Conservation (phyloP, 768 basidiomycete genomes). For the Suillus clintonianus region DNA sequence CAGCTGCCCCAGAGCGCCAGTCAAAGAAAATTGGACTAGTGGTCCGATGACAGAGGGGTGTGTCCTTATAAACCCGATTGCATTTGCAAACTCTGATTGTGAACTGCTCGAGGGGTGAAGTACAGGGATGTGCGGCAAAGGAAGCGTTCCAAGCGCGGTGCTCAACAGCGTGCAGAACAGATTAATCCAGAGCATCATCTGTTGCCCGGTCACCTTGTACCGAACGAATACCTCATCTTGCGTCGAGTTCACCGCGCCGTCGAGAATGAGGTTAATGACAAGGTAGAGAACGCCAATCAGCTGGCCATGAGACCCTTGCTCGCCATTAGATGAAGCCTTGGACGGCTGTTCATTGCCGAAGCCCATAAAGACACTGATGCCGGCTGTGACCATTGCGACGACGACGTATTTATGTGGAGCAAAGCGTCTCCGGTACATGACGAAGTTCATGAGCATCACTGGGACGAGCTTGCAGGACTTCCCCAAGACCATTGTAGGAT, state of each 20-base stretch:
- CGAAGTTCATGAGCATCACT: constrained; percentile 95
- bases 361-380: constrained; percentile 94
- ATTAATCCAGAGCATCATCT: constrained; percentile 99
- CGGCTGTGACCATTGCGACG: constrained; percentile 86
- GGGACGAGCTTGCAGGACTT: constrained; percentile 99
- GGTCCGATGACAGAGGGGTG: constrained; percentile 79
- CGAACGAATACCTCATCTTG: constrained; percentile 94
- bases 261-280: constrained; percentile 84
- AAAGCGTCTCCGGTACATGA: constrained; percentile 91
- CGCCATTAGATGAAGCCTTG: constrained; percentile 38
- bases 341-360: constrained; percentile 62
- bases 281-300: constrained; percentile 76
- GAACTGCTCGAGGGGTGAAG: constrained; percentile 67
- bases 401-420: constrained; percentile 95
- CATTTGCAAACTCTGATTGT: constrained; percentile 63
- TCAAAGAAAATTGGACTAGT: constrained; percentile 81
- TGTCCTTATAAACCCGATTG: constrained; percentile 68
- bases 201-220: constrained; percentile 80
- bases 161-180: constrained; percentile 79
- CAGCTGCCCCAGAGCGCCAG: constrained; percentile 92
- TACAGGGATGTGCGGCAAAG: constrained; percentile 80
- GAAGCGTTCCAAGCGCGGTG: constrained; percentile 67
- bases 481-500: constrained; percentile 98
- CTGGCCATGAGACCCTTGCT: constrained; percentile 51
- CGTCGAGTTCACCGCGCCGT: constrained; percentile 93